phyloP scores from a whole-genome alignment of 768 basidiomycete genomes.

The Podaxis carcinomalis region DNA sequence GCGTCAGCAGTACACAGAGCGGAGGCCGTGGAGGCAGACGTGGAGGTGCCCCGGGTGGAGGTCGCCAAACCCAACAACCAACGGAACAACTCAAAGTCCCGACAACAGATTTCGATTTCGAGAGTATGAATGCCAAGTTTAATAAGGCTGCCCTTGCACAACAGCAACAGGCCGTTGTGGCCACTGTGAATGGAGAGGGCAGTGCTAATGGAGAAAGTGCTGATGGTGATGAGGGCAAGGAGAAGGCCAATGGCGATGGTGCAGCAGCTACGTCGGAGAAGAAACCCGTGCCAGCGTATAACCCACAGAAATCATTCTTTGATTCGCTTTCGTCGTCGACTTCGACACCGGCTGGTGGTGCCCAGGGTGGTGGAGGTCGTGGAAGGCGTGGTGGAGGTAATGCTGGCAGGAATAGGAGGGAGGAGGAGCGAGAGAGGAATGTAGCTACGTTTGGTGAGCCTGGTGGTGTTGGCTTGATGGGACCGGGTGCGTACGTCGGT shows the following conservation, averaged over 20 bases:
- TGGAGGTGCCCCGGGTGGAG: conserved; percentile 19
- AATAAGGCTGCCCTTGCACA: conserved; percentile 59
- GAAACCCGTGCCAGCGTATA: conserved; percentile 49
- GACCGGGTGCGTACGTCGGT: conserved; percentile 74
- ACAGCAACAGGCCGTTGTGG: conserved; percentile 16
- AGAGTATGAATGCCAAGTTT: conserved; percentile 72
- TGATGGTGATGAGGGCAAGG: conserved; percentile 15
- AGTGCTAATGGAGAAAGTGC: conserved; percentile 27
- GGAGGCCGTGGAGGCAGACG: conserved; percentile 26
- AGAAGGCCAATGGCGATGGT: conserved; percentile 18
- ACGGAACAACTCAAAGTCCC: conserved; percentile 61
- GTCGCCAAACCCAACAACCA: conserved; percentile 11
- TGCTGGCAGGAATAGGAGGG: conserved; percentile 63
- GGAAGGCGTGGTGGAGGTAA: conserved; percentile 37
- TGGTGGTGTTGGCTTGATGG: conserved; percentile 72
- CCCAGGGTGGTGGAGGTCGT: conserved; percentile 26
- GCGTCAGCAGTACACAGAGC: conserved; percentile 29
- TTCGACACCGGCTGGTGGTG: conserved; percentile 12
- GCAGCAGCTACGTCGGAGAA: conserved; percentile 28
- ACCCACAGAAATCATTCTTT: conserved; percentile 79
- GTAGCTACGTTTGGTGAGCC: conserved; percentile 87
- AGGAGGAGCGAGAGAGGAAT: conserved; percentile 82
- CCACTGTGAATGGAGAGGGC: conserved; percentile 16
- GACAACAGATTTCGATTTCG: conserved; percentile 78
- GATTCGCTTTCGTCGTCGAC: conserved; percentile 55